Conservation (phyloP, 2,329 filamentous ascomycete genomes). For the Pyricularia pennisetigena region DNA sequence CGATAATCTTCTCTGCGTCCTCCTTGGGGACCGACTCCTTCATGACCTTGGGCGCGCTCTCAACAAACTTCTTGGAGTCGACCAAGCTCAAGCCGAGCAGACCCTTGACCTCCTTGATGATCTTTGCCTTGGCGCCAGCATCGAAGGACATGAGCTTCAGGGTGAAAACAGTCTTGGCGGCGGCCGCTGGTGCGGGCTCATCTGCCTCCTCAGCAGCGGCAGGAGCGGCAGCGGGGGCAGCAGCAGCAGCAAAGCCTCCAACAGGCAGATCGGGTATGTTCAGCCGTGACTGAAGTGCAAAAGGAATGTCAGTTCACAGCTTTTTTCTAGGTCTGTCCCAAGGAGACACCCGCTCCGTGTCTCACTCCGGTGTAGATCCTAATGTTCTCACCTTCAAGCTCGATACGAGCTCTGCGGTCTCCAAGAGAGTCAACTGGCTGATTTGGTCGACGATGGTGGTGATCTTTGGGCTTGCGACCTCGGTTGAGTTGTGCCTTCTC, state of each 20-base stretch:
- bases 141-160: constrained; percentile 91
- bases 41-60: constrained; percentile 95
- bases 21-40: constrained; percentile 99
- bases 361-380: not conserved
- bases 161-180: constrained; percentile 96
- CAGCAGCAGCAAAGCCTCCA: constrained; percentile 69
- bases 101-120: constrained; percentile 99
- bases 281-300: constrained; percentile 58
- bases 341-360: not conserved
- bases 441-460: constrained; percentile 94
- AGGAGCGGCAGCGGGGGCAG: constrained; percentile 46
- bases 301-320: not conserved
- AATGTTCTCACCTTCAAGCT: constrained; percentile 69
- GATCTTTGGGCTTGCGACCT: constrained; percentile 83
- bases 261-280: constrained; percentile 98
- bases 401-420: constrained; percentile 92
- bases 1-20: constrained; percentile 96
- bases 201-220: constrained; percentile 71
- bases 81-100: constrained; percentile 92
- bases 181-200: constrained; percentile 76
- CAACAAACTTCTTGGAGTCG: constrained; percentile 99
- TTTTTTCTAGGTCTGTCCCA: not conserved
- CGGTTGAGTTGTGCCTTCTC: constrained; percentile 84
- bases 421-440: constrained; percentile 91
- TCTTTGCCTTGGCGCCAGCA: constrained; percentile 83